A percentile compares a stretch with the other conserved stretches of the same genome.
Evolutionary conservation across 208 protist genomes (phyloP).

Genomic region (Phytomonas sp.): DNA sequence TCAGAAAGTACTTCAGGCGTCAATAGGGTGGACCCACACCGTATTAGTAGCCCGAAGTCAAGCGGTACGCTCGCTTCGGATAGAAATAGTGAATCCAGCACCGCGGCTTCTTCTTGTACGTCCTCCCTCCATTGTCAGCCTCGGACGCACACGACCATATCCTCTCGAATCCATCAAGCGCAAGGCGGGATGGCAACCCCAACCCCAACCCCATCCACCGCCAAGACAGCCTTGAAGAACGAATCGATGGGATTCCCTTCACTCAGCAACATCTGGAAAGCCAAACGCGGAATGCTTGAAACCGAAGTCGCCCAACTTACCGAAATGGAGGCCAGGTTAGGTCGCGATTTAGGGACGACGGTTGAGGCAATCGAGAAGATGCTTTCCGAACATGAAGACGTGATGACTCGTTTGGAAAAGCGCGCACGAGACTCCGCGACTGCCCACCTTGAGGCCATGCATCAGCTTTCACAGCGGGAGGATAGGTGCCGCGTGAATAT

Average conservation of each 20-base stretch:
- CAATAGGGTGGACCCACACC: background rate
- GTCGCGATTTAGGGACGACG: conserved; percentile 15
- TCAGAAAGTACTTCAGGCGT: background rate
- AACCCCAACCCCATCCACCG: background rate
- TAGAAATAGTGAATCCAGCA: background rate
- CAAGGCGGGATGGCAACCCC: background rate
- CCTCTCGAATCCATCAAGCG: background rate
- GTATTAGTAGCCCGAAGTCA: background rate
- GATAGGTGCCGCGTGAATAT: conserved; percentile 23
- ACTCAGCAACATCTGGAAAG: conserved; percentile 16
- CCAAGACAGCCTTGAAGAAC: background rate
- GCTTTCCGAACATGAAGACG: conserved; percentile 22
- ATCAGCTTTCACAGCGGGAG: conserved; percentile 21
- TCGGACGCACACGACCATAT: background rate
- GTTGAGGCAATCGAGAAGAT: conserved; percentile 26
- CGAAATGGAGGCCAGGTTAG: conserved; percentile 8
- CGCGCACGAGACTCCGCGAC: conserved; percentile 12
- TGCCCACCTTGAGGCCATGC: conserved; percentile 18
- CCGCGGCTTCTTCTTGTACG: background rate
- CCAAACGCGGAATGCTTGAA: conserved; percentile 14
- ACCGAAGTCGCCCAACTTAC: conserved; percentile 12
- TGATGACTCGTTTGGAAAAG: conserved; percentile 18
- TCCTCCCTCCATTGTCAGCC: background rate
- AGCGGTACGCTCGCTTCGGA: background rate
- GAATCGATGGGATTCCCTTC: background rate